phyloP scores from a whole-genome alignment of 192 early-diverging fungal genomes.

The Chytriomyces sp. region DNA sequence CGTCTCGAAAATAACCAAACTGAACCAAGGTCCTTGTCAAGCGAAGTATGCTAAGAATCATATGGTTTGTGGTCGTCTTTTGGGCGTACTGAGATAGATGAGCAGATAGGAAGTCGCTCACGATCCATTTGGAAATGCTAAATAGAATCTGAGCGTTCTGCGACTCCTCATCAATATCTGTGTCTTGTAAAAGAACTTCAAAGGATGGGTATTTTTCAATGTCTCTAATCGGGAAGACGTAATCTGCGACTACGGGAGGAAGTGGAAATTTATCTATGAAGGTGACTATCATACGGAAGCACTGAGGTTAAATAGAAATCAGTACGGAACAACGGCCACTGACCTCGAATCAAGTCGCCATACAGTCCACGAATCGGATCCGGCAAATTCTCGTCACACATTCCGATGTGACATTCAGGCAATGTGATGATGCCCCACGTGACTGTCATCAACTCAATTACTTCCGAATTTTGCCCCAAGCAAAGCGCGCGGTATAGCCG shows the following conservation, averaged over 20 bases:
- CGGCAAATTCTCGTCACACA: constrained; percentile 32
- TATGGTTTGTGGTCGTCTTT: not conserved
- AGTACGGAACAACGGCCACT: not conserved
- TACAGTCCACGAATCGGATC: constrained; percentile 24
- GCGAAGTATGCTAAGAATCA: constrained; percentile 20
- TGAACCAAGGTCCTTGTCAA: constrained; percentile 22
- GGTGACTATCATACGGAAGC: constrained; percentile 8
- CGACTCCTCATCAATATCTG: not conserved
- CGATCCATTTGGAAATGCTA: constrained; percentile 15
- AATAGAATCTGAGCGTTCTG: not conserved
- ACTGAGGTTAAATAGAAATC: not conserved
- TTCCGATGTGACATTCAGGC: constrained; percentile 28
- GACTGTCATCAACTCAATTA: constrained; percentile 19
- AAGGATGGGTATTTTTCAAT: constrained; percentile 19
- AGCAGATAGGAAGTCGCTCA: not conserved
- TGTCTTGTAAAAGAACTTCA: constrained; percentile 2
- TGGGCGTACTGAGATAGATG: constrained; percentile 13
- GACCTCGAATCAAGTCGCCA: constrained; percentile 39
- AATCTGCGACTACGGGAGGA: constrained; percentile 1
- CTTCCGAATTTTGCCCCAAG: constrained; percentile 27
- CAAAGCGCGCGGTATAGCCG: constrained; percentile 37
- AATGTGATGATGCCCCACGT: constrained; percentile 17
- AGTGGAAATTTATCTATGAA: constrained; percentile 34
- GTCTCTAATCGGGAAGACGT: constrained; percentile 27
- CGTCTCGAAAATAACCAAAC: constrained; percentile 21